A percentile compares a stretch with the other conserved stretches of the same genome.
These are phyloP conservation scores for Botrytis cinerea DNA, from an alignment of 2,329 filamentous ascomycete species.

Conservation along the genomic window DNA sequence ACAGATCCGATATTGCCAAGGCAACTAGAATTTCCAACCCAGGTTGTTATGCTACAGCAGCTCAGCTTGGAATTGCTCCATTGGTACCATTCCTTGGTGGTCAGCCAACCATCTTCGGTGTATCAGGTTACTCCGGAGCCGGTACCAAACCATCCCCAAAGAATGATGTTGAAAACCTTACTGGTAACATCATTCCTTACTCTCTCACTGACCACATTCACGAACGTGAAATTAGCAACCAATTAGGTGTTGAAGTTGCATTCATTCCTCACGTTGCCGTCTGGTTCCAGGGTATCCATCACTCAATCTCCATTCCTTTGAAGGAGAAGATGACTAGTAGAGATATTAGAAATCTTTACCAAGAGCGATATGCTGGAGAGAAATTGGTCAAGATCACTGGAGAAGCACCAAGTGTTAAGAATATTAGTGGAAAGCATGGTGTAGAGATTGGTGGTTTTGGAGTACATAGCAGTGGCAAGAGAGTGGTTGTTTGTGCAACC, in stretches of 20 bases:
- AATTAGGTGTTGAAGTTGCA: conserved; percentile 72
- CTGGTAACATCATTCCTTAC: conserved; percentile 88
- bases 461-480: conserved; percentile 85
- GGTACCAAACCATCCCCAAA: conserved; percentile 93
- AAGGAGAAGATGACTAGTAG: conserved; percentile 84
- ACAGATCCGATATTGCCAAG: conserved; percentile 72
- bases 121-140: conserved; percentile 91
- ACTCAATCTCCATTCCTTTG: conserved; percentile 87
- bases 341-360: conserved; percentile 91
- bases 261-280: conserved; percentile 95
- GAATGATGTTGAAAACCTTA: conserved; percentile 83
- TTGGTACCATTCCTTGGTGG: conserved; percentile 75
- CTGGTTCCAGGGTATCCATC: conserved; percentile 95
- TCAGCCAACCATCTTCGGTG: conserved; percentile 81
- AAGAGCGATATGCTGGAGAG: conserved; percentile 94
- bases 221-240: conserved; percentile 82
- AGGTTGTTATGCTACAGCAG: conserved; percentile 92
- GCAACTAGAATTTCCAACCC: conserved; percentile 87
- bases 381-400: conserved; percentile 91
- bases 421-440: conserved; percentile 81
- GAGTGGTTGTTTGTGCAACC: conserved; percentile 90
- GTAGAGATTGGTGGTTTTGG: conserved; percentile 95
- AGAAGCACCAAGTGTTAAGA: conserved; percentile 82
- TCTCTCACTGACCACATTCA: conserved; percentile 92
- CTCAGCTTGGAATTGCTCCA: conserved; percentile 85